phyloP scores from a whole-genome alignment of 2,329 filamentous ascomycete species.

The Gnomoniopsis smithogilvyi region DNA sequence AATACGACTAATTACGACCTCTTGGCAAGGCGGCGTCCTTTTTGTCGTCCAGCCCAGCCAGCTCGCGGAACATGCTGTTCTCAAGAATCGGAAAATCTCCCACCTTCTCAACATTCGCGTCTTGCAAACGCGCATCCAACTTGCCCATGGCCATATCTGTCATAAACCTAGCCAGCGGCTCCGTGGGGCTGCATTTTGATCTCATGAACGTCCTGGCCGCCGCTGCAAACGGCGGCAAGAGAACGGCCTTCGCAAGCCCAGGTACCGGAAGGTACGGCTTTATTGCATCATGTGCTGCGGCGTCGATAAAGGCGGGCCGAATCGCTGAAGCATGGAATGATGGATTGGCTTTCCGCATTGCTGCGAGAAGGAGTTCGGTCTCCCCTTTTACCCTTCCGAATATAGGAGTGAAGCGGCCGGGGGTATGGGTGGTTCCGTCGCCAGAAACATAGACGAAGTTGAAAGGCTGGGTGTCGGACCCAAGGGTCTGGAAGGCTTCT shows the following conservation, averaged over 20 bases:
- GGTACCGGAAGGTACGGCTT: constrained; percentile 37
- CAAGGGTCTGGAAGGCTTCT: constrained; percentile 51
- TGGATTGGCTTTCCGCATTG: constrained; percentile 41
- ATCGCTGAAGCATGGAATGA: constrained; percentile 53
- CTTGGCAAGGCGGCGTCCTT: not conserved
- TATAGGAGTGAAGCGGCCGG: constrained; percentile 51
- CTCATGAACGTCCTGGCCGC: constrained; percentile 21
- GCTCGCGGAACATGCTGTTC: constrained; percentile 32
- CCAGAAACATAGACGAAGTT: constrained; percentile 72
- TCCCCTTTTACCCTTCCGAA: constrained; percentile 67
- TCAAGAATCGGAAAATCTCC: constrained; percentile 34
- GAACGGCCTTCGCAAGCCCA: constrained; percentile 18
- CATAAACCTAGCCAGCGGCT: constrained; percentile 40
- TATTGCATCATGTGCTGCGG: constrained; percentile 36
- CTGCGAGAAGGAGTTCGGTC: constrained; percentile 57
- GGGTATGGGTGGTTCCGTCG: constrained; percentile 55
- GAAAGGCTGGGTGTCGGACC: constrained; percentile 47
- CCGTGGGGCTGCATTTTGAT: constrained; percentile 38
- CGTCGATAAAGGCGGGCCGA: constrained; percentile 60
- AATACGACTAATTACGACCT: not conserved
- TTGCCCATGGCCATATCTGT: constrained; percentile 43
- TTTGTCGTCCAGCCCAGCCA: constrained; percentile 26
- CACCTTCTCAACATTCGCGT: constrained; percentile 29
- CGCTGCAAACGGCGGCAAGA: constrained; percentile 23
- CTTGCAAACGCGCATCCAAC: constrained; percentile 25